phyloP scores from a whole-genome alignment of 208 protist species.

The Leishmania arabica region DNA sequence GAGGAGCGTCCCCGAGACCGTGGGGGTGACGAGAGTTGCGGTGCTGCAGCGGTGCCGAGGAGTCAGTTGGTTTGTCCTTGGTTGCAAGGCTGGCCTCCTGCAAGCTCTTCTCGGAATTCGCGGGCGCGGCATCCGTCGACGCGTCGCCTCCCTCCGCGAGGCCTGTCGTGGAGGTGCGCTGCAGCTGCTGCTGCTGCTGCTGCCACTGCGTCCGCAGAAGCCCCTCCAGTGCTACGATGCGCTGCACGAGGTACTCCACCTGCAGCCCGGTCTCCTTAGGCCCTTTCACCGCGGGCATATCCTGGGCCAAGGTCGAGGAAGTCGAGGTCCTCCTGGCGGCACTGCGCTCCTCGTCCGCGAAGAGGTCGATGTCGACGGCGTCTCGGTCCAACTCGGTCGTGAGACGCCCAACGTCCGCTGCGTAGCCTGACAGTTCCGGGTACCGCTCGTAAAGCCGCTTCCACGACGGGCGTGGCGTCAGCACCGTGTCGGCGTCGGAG shows the following conservation, averaged over 20 bases:
- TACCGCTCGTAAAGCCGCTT: conserved; percentile 34
- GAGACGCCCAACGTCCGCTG: conserved; percentile 18
- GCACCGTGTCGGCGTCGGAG: conserved; percentile 19
- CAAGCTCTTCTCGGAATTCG: not conserved
- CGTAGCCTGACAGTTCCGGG: conserved; percentile 46
- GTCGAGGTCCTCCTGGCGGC: not conserved
- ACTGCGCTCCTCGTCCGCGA: not conserved
- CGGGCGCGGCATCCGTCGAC: not conserved
- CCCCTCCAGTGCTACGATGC: conserved; percentile 38
- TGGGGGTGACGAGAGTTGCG: conserved; percentile 12
- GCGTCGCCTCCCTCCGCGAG: not conserved
- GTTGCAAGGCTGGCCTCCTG: not conserved
- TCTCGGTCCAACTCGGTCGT: conserved; percentile 12
- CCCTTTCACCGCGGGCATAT: conserved; percentile 39
- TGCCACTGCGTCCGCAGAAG: conserved; percentile 24
- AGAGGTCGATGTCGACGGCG: not conserved
- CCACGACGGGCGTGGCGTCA: conserved; percentile 85
- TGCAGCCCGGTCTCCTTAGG: conserved; percentile 51
- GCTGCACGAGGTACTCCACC: conserved; percentile 78
- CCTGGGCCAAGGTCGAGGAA: not conserved
- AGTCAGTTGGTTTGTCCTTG: not conserved
- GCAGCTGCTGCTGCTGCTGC: conserved; percentile 8
- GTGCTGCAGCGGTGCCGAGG: not conserved
- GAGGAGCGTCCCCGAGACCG: not conserved
- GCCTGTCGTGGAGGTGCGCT: not conserved